Conservation (phyloP, 352 stramenopile genomes). For the Blastocystis sp. region DNA sequence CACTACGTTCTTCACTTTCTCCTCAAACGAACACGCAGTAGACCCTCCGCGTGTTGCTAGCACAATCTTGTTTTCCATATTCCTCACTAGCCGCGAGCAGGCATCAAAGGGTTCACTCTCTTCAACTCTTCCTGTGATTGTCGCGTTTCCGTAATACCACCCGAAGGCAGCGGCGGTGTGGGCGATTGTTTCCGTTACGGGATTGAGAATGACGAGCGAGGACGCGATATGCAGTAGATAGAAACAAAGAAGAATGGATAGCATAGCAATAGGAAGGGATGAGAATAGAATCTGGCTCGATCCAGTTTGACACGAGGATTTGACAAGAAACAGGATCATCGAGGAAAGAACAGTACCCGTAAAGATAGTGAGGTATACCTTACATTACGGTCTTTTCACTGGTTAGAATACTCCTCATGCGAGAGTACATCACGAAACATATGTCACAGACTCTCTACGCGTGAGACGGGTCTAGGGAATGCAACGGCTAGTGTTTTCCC, state of each 20-base stretch:
- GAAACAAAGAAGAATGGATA: background rate
- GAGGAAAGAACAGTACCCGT: too few relatives aligned
- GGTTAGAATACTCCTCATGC: too few relatives aligned
- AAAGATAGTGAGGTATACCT: too few relatives aligned
- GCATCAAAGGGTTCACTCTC: constrained; percentile 36
- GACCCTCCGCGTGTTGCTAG: constrained; percentile 39
- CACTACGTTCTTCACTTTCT: constrained; percentile 32
- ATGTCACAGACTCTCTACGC: too few relatives aligned
- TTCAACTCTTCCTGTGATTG: constrained; percentile 2
- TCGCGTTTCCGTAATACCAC: constrained; percentile 6
- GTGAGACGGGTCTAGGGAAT: too few relatives aligned
- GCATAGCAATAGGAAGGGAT: background rate
- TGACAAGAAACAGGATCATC: background rate
- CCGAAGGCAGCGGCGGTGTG: constrained; percentile 16
- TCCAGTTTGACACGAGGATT: background rate
- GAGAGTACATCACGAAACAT: too few relatives aligned
- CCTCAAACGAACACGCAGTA: constrained; percentile 13
- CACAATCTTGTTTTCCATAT: background rate
- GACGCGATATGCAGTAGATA: background rate
- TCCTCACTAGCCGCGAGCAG: background rate
- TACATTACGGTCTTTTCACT: too few relatives aligned
- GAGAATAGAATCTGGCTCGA: background rate
- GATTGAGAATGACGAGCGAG: constrained; percentile 1
- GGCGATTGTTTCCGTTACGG: background rate
- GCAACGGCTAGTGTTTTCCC: too few relatives aligned